Evolutionary conservation across 371 early-diverging fungal species (phyloP).

Genomic region (Haplosporangium sp.): DNA sequence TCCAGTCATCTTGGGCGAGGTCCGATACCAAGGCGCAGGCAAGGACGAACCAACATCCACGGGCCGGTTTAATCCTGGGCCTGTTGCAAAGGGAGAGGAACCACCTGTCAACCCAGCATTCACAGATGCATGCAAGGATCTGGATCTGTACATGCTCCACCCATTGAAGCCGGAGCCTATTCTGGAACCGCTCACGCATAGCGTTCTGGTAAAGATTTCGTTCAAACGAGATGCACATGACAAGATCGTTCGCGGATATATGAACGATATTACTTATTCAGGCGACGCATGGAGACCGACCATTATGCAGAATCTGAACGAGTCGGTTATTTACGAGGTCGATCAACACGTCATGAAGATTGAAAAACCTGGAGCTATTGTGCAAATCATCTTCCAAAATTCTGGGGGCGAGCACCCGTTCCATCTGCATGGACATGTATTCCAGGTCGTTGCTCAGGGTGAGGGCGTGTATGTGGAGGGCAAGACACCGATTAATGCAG

Average conservation of each 20-base stretch:
- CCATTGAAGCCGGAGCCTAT: slow-evolving; percentile 50
- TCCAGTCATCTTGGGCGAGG: slow-evolving; percentile 50
- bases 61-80: slow-evolving; percentile 35
- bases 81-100: slow-evolving; percentile 4
- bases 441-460: slow-evolving; percentile 59
- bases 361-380: slow-evolving; percentile 24
- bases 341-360: slow-evolving; percentile 44
- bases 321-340: slow-evolving; percentile 7
- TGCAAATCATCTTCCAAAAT: slow-evolving; percentile 47
- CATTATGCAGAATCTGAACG: slow-evolving; percentile 35
- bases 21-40: slow-evolving; percentile 56
- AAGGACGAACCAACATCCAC: slow-evolving; percentile 33
- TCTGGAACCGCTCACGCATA: slow-evolving; percentile 48
- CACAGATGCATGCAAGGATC: slow-evolving; percentile 45
- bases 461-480: slow-evolving; percentile 55
- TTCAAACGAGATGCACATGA: slow-evolving; percentile 42
- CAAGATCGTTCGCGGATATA: slow-evolving; percentile 29
- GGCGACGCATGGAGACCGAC: slow-evolving; percentile 47
- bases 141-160: slow-evolving; percentile 50
- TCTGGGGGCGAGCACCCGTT: slow-evolving; percentile 55
- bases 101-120: slow-evolving; percentile 51
- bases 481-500: slow-evolving; percentile 55
- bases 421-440: slow-evolving; percentile 59
- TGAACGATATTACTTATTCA: slow-evolving; percentile 46
- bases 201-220: slow-evolving; percentile 35